Base-by-base conservation (phyloP, 257 asterid species). In the Jacaranda copaia region DNA sequence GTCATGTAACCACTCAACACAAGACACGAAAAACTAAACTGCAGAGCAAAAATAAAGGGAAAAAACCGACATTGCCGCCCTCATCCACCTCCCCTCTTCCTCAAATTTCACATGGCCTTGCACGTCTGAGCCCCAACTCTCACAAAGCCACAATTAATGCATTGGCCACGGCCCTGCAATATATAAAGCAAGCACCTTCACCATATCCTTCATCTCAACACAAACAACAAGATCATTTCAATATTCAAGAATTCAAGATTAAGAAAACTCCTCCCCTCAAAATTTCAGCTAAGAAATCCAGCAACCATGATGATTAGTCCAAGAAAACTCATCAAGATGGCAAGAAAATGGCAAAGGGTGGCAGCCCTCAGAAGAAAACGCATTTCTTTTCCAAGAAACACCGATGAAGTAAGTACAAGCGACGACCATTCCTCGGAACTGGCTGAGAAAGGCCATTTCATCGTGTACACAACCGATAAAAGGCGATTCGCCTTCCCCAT, bases 281-380 rank as follows among this genome's bases (percentile, higher is more conserved):
- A 48, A 10, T 32, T 40, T 51, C 39, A 32, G 45, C 53, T 45
- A 40, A 68, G 55, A 53, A 58, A 35, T 51, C 11, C 52, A 43
- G 46, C 32, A 68, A 46, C 12, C 56, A 53, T 36, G 81, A 82
- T 80, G 79, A 77, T 77, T 59, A 74, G 74, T 68, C 48, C 81
- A 65, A 70, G 56, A 55, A 82, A 76, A 55, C 79, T 85, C 70
- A 74, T 80, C 38, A 77, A 68, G 18, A 70, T 85, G 72, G 77
- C 83, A 19, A 82, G 78, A 18, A 85, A 63, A 62, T 84, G 86
- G 88, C 77, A 70, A 25, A 79, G 36, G 46, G 13, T 62, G 2
- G 84, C 83, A 53, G 81, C 77, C 70, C 51, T 56, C 0, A 38
- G 75, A 69, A 81, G 82, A 20, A 84, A 79, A 70, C 73, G 79